phyloP scores from a whole-genome alignment of 495 filamentous ascomycete genomes.

The Staphylotrichum tortipilum region DNA sequence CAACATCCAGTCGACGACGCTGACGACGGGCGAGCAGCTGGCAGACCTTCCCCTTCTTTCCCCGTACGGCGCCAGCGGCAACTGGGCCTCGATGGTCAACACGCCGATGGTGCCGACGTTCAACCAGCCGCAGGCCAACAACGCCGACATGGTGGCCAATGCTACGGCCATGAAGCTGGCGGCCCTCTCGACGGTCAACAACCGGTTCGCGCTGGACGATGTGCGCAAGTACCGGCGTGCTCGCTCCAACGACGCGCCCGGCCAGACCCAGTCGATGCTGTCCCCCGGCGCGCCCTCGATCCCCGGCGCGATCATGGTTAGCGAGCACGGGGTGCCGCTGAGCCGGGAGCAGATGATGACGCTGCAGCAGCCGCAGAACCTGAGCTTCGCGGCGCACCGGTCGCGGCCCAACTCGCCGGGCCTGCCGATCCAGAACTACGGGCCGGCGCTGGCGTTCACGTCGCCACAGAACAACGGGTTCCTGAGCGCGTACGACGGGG shows the following conservation, averaged over 20 bases:
- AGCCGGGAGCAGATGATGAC: constrained; percentile 78
- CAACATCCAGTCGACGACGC: constrained; percentile 73
- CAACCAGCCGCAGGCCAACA: constrained; percentile 45
- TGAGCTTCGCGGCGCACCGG: constrained; percentile 67
- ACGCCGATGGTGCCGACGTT: constrained; percentile 93
- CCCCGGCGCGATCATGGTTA: constrained; percentile 70
- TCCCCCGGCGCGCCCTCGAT: constrained; percentile 41
- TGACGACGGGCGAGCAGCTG: constrained; percentile 63
- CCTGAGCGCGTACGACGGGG: constrained; percentile 75
- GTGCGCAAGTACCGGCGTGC: constrained; percentile 87
- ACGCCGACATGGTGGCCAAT: constrained; percentile 96
- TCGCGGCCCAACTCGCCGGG: constrained; percentile 93
- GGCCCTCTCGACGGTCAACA: constrained; percentile 94
- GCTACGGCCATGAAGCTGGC: constrained; percentile 98
- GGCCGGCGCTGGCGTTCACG: constrained; percentile 64
- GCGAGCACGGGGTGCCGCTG: constrained; percentile 81
- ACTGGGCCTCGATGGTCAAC: constrained; percentile 98
- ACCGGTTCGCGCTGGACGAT: constrained; percentile 93
- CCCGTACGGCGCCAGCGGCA: constrained; percentile 78
- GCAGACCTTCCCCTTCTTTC: constrained; percentile 75
- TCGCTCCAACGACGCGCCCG: constrained; percentile 78
- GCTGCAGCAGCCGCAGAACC: constrained; percentile 51
- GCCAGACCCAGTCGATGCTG: constrained; percentile 34
- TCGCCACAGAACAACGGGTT: constrained; percentile 95
- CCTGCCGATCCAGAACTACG: constrained; percentile 66